These are phyloP conservation scores for Aspergillus udagawae DNA, from an alignment of 2,329 filamentous ascomycete genomes.

Conservation along the genomic window DNA sequence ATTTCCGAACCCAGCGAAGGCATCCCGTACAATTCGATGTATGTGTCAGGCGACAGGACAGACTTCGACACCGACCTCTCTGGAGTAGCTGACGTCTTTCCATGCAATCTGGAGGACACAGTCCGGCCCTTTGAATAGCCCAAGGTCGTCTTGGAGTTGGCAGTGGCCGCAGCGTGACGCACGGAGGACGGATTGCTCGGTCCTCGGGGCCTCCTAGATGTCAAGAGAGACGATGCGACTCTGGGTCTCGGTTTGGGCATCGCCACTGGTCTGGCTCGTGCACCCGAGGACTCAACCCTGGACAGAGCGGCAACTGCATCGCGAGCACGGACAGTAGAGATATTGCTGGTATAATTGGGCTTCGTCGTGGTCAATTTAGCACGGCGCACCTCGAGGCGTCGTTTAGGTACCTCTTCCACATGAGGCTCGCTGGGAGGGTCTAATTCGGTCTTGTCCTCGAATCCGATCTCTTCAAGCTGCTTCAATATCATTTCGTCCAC, in stretches of 20 bases:
- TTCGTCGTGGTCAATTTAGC: conserved; percentile 23
- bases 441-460: conserved; percentile 56
- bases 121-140: conserved; percentile 76
- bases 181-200: conserved; percentile 50
- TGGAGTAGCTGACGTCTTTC: conserved; percentile 20
- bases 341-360: conserved; percentile 21
- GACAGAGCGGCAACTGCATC: conserved; percentile 40
- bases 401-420: conserved; percentile 35
- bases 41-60: conserved; percentile 39
- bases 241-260: conserved; percentile 36
- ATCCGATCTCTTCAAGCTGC: conserved; percentile 61
- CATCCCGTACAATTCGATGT: conserved; percentile 40
- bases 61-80: conserved; percentile 21
- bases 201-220: conserved; percentile 41
- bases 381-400: conserved; percentile 21
- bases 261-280: conserved; percentile 27
- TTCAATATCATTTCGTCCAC: conserved; percentile 65
- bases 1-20: conserved; percentile 42
- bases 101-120: conserved; percentile 28
- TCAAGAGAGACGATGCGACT: conserved; percentile 28
- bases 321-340: conserved; percentile 39
- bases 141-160: conserved; percentile 73
- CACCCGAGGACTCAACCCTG: conserved; percentile 26
- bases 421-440: conserved; percentile 31
- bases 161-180: conserved; percentile 59